Base-by-base conservation (phyloP, 805 yeast species). In the Candida namnaoensis region DNA sequence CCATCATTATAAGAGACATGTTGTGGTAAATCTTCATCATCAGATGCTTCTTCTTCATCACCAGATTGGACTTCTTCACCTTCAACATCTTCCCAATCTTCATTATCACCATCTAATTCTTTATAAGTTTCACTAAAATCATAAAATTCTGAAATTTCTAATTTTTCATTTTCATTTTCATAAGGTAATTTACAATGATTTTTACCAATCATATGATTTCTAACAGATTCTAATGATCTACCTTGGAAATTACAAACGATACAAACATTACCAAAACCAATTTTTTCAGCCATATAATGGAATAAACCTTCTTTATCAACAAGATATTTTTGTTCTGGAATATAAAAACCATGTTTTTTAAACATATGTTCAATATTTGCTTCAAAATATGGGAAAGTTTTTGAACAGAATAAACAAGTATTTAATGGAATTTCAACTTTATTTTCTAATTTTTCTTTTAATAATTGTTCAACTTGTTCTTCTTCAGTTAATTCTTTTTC, bases 231-330 rank as follows among this genome's bases (percentile, higher is more conserved):
- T 27, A 91, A 58, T 28, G 84, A 75, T 54, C 79, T 74, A 25
- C 97, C 97, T 66, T 90, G 95, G 58, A 76, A 91, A 36, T 75
- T 69, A 60, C 99, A 93, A 30, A 74, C 76, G 42, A 93, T 66
- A 61, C 99, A 93, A 46, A 90, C 75, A 52, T 88, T 88, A 40
- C 99, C 99, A 40, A 86, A 74, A 19, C 95, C 93, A 44, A 93
- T 78, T 62, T 93, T 93, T 60, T 93, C 98, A 15, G 88, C 82
- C 49, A 93, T 66, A 54, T 93, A 93, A 11, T 63, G 58, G 12
- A 93, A 68, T 33, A 93, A 69, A 0, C 99, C 98, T 33, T 64
- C 72, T 47, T 73, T 72, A 54, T 91, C 86, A 1, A 66, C 71
- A 37, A 93, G 69, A 56, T 75, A 93, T 41, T 72, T 74, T 47